Conservation (phyloP, 805 yeast species). For the Candida fluviatilis region DNA sequence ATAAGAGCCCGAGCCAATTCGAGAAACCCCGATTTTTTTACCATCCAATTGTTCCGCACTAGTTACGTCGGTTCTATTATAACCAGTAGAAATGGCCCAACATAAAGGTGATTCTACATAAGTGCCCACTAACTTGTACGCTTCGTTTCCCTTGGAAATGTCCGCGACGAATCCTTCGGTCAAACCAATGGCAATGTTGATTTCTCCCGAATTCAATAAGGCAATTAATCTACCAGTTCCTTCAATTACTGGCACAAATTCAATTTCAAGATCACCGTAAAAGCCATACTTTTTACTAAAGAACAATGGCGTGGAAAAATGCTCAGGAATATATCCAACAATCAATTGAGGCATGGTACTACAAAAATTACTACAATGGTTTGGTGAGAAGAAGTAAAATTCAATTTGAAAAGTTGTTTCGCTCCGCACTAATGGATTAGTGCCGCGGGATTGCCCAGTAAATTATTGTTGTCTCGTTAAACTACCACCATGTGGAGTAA, state of each 20-base stretch:
- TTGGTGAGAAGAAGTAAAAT: too few relatives aligned
- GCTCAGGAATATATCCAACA: slow-evolving; percentile 89
- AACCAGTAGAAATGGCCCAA: slow-evolving; percentile 88
- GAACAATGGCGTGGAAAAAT: slow-evolving; percentile 81
- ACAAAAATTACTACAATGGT: too few relatives aligned
- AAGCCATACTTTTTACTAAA: slow-evolving; percentile 62
- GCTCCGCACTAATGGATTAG: too few relatives aligned
- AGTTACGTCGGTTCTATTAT: slow-evolving; percentile 50
- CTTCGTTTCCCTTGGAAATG: slow-evolving; percentile 61
- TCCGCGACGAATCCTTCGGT: slow-evolving; percentile 91
- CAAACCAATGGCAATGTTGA: slow-evolving; percentile 82
- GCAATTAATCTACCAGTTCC: slow-evolving; percentile 88
- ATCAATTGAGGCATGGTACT: slow-evolving; percentile 25
- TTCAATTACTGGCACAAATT: slow-evolving; percentile 68
- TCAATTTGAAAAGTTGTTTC: too few relatives aligned
- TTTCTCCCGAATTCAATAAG: slow-evolving; percentile 55
- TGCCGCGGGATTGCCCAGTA: too few relatives aligned
- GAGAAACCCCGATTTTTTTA: slow-evolving; percentile 67
- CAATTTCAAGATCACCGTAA: slow-evolving; percentile 53
- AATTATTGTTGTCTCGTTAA: too few relatives aligned
- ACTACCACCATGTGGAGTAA: too few relatives aligned
- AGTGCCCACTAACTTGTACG: slow-evolving; percentile 69
- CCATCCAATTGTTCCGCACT: slow-evolving; percentile 53
- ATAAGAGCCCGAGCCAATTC: slow-evolving; percentile 89
- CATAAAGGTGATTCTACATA: slow-evolving; percentile 84